Evolutionary conservation across 305 asterid genomes (phyloP), one percentile per base, ranked within the genome.

Genomic region (Solanum aculeatissimum): DNA sequence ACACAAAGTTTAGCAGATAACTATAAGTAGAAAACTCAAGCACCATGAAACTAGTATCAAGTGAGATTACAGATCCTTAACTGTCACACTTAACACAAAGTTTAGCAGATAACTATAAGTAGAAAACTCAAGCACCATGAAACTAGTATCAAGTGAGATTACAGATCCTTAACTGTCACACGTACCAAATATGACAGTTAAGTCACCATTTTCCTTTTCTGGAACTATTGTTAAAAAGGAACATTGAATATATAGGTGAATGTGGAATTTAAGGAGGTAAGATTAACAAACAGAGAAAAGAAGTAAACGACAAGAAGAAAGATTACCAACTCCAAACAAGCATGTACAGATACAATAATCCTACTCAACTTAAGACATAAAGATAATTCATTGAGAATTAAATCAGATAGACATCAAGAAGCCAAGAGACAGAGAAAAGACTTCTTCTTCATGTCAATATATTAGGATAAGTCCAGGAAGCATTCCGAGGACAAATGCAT

Each of bases 391-490:
- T 83, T 19, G 85, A 55, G 65, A 83, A 49, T 29, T 35, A 55
- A 83, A 66, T 69, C 49, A 47, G 45, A 53, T 29, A 13, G 12
- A n/a, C 49, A 70, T 65, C 60, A 82, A 65, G 40, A 49, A 65
- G 70, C 11, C 16, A 35, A 21, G 82, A 57, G 80, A 42, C 27
- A 38, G 45, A 43, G 47, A 57, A 55, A 62, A 45, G 8, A 51
- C 49, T 32, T 38, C 80, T 40, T 47, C 66, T 86, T 88, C 86
- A 85, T 71, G 86, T 91, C 92, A 90, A 25, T 77, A 51, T 77
- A 51, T 89, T 91, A 77, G 83, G 86, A 51, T n/a, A 81, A 85
- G 80, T 89, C 58, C 83, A 84, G 82, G 83, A 88, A 85, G 74
- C 87, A 84, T 86, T 84, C 63, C 70, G 85, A 91, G 66, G 74